Percentiles rank a stretch among this genome's conserved stretches.
Conservation (phyloP, 306 rosid genomes). For the Ochetophila trinervis region DNA sequence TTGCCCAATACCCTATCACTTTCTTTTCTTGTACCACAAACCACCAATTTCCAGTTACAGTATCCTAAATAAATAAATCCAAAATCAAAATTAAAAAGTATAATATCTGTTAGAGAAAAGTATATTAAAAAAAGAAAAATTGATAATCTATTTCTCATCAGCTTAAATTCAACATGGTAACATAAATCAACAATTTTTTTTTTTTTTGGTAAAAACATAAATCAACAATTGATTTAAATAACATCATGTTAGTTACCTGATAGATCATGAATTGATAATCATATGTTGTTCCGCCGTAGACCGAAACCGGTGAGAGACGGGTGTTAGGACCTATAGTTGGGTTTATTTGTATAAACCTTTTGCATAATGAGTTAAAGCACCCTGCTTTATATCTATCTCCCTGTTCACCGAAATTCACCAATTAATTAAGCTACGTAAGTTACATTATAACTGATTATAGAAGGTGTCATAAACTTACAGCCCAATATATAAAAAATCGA, state of each 20-base stretch:
- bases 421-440: neutral
- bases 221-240: neutral
- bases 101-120: too few relatives aligned
- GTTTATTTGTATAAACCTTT: conserved; percentile 14
- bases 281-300: neutral
- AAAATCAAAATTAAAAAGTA: too few relatives aligned
- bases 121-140: too few relatives aligned
- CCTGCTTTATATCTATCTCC: neutral
- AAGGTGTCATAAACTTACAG: conserved; percentile 7
- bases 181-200: too few relatives aligned
- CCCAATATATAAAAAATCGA: conserved; percentile 20
- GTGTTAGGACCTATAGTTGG: neutral
- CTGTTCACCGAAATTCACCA: neutral
- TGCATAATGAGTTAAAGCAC: conserved; percentile 13
- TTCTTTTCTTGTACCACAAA: neutral
- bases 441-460: neutral
- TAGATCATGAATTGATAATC: conserved; percentile 1
- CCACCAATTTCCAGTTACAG: conserved; percentile 19
- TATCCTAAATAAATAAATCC: neutral
- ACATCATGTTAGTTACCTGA: neutral
- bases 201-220: too few relatives aligned
- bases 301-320: neutral
- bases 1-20: conserved; percentile 27
- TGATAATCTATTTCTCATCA: too few relatives aligned
- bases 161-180: too few relatives aligned